Conservation (phyloP, 164 flowering plant genomes). For the Aristolochia fimbriata region DNA sequence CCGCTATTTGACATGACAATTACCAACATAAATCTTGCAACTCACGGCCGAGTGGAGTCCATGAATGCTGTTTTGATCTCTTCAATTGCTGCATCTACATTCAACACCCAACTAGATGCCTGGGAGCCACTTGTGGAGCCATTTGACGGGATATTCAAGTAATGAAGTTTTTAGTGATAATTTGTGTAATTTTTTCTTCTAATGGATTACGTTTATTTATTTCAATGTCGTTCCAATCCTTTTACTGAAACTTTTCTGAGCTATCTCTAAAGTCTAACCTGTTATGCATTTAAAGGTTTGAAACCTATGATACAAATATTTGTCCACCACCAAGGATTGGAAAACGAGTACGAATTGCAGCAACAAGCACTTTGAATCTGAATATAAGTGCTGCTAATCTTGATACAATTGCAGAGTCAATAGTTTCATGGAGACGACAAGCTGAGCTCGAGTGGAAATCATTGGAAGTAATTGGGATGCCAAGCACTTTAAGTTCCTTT, state of each 20-base stretch:
- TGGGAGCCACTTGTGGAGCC: slow-evolving; percentile 99
- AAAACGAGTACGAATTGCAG: slow-evolving; percentile 74
- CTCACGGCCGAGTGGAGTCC: slow-evolving; percentile 79
- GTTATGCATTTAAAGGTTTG: slow-evolving; percentile 48
- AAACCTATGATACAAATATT: slow-evolving; percentile 55
- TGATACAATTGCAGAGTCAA: slow-evolving; percentile 52
- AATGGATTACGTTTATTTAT: too few species aligned
- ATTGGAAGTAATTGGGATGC: slow-evolving; percentile 47
- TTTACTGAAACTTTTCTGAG: neutral
- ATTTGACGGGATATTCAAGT: slow-evolving; percentile 99
- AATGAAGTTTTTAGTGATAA: slow-evolving; percentile 7
- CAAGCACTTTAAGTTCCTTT: neutral
- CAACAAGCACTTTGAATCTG: slow-evolving; percentile 69
- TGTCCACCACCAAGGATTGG: slow-evolving; percentile 39
- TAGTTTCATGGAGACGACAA: slow-evolving; percentile 82
- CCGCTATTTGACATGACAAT: slow-evolving; percentile 85
- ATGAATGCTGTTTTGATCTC: slow-evolving; percentile 92
- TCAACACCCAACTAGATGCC: slow-evolving; percentile 79
- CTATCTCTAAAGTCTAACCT: neutral
- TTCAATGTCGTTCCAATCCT: too few species aligned
- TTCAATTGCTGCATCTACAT: slow-evolving; percentile 95
- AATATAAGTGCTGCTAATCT: slow-evolving; percentile 86
- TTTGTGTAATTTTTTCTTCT: neutral
- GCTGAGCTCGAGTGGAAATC: slow-evolving; percentile 67
- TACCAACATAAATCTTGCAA: slow-evolving; percentile 84